These are phyloP conservation scores for Suillus fuscotomentosus DNA, from an alignment of 768 basidiomycete genomes.

Conservation along the genomic window DNA sequence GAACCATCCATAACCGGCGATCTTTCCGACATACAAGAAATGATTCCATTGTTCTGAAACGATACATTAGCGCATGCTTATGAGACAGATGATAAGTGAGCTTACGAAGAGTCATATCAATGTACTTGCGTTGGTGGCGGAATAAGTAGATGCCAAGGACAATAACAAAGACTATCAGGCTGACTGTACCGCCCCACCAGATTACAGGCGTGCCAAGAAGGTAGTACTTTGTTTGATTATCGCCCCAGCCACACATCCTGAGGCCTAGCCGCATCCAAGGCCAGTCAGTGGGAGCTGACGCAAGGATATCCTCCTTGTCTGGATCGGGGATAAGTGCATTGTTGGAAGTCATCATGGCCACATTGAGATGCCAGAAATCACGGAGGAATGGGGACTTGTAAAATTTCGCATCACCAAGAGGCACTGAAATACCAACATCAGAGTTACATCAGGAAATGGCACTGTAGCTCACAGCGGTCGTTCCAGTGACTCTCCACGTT, in stretches of 20 bases:
- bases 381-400: constrained; percentile 91
- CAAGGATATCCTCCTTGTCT: constrained; percentile 97
- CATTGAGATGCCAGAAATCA: constrained; percentile 98
- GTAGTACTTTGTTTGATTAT: constrained; percentile 87
- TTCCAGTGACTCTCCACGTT: constrained; percentile 99
- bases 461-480: constrained; percentile 69
- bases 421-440: constrained; percentile 50
- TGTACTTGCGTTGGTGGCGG: constrained; percentile 83
- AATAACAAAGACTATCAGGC: constrained; percentile 54
- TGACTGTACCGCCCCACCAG: constrained; percentile 81
- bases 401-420: constrained; percentile 75
- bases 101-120: constrained; percentile 87
- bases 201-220: constrained; percentile 89
- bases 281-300: constrained; percentile 92
- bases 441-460: background rate
- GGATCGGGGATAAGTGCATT: constrained; percentile 97
- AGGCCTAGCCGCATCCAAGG: constrained; percentile 86
- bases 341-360: constrained; percentile 99
- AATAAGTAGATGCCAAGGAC: constrained; percentile 70
- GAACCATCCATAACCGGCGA: constrained; percentile 89
- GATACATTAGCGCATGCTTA: background rate
- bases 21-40: constrained; percentile 88
- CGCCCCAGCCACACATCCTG: constrained; percentile 97
- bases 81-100: constrained; percentile 14
- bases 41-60: constrained; percentile 85